Evolutionary conservation across 345 rosid species (phyloP), one percentile per base, ranked within the genome.

Genomic region (Pugionium cornutum): DNA sequence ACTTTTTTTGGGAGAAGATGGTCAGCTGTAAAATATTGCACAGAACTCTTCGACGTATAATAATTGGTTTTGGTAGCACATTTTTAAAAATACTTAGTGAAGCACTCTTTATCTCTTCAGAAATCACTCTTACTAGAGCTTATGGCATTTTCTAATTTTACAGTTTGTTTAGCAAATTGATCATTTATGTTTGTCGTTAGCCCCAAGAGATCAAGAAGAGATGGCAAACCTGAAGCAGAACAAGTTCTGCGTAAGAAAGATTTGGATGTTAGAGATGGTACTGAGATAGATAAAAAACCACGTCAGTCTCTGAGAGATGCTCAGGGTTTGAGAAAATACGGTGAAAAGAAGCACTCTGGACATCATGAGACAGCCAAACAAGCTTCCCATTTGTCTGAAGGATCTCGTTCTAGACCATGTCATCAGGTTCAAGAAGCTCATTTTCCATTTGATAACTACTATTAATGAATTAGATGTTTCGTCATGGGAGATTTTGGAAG

Each of bases 141-240:
- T 48, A 46, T 54, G 36, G 26, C 9, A 26, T 41, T 30, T 31
- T 18, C 36, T 43, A 58, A 9, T 37, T 4, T 39, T 9, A 40
- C 9, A 9, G 35, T 47, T 36, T 6, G n/a, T 47, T 36, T 6
- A 11, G 5, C 33, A 5, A 62, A 3, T n/a, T n/a, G 32, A 52
- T 53, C 30, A 5, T 60, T 41, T 67, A 0, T 62, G 51, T 31
- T 58, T 47, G 31, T 68, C 2, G 71, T 26, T 71, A 90, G 96
- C 69, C 96, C 92, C 34, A 88, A 94, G 79, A 90, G 87, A 64
- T 83, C 88, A 9, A 81, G 92, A 71, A 86, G 88, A 78, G 87
- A 83, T 69, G 90, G 81, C 25, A 85, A 86, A 73, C 84, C 86
- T 34, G 83, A 73, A 18, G 47, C 78, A 1, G 88, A 81, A 77